Conservation (phyloP, 139 green algal genomes). For the Mesotaenium endlicherianum region DNA sequence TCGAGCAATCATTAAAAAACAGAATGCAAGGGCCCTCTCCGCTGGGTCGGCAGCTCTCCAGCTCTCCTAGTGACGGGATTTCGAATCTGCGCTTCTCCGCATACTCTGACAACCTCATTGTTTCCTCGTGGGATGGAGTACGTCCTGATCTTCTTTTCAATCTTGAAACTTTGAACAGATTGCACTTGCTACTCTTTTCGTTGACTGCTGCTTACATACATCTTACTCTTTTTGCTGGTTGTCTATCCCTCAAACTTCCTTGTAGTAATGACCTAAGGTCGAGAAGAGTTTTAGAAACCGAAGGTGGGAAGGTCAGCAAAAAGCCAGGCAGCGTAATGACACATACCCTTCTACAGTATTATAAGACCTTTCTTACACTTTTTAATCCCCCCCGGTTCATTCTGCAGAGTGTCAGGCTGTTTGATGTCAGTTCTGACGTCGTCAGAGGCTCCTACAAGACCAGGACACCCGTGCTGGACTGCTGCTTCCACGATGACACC, state of each 20-base stretch:
- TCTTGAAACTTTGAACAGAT: too few species aligned
- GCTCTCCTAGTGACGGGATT: slow-evolving; percentile 64
- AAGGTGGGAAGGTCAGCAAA: too few species aligned
- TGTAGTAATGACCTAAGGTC: too few species aligned
- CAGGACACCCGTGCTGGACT: slow-evolving; percentile 71
- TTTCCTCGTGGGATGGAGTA: slow-evolving; percentile 78
- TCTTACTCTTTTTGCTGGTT: neutral
- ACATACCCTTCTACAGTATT: too few species aligned
- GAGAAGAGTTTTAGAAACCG: too few species aligned
- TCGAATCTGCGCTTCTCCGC: slow-evolving; percentile 63
- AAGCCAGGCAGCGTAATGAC: too few species aligned
- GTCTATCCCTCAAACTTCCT: too few species aligned
- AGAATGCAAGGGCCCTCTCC: too few species aligned
- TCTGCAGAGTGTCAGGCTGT: slow-evolving; percentile 65
- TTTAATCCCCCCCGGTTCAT: too few species aligned
- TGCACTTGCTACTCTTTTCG: neutral
- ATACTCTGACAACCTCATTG: slow-evolving; percentile 56
- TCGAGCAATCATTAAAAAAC: too few species aligned
- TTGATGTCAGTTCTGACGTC: slow-evolving; percentile 58
- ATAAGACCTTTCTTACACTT: too few species aligned
- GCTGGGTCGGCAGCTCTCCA: slow-evolving; percentile 5
- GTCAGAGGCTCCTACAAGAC: slow-evolving; percentile 55
- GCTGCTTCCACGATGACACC: slow-evolving; percentile 63
- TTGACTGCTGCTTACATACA: neutral
- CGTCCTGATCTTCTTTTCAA: too few species aligned